A percentile compares a stretch with the other conserved stretches of the same genome.
phyloP scores from a whole-genome alignment of 805 yeast species.

The Candida yuanshanica region DNA sequence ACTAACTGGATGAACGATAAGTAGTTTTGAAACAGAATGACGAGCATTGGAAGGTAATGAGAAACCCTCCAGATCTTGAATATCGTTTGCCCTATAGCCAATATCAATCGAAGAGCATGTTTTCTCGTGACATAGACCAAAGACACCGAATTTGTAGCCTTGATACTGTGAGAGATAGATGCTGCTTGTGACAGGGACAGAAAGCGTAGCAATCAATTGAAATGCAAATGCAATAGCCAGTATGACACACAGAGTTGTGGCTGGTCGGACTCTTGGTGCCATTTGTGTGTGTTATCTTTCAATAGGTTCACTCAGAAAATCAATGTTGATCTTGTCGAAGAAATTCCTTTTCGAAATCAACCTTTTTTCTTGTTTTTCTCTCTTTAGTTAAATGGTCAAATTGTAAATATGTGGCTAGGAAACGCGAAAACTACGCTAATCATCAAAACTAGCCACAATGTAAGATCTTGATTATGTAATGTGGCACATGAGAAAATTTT shows the following conservation, averaged over 20 bases:
- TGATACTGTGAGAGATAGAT: conserved; percentile 46
- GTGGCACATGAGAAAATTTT: conserved; percentile 1
- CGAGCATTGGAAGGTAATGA: conserved; percentile 56
- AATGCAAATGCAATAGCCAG: conserved; percentile 47
- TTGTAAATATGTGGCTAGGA: conserved; percentile 4
- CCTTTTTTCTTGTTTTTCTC: neutral
- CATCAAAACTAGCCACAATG: neutral
- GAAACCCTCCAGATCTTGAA: conserved; percentile 33
- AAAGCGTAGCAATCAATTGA: conserved; percentile 52
- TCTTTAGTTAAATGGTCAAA: neutral
- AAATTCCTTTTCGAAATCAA: neutral
- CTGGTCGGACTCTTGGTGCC: conserved; percentile 27
- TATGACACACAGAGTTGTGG: conserved; percentile 31
- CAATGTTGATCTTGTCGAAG: too few relatives aligned
- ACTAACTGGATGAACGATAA: conserved; percentile 65
- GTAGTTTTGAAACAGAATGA: conserved; percentile 49
- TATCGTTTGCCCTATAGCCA: conserved; percentile 35
- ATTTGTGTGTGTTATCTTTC: conserved; percentile 8
- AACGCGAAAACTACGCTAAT: neutral
- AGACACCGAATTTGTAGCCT: conserved; percentile 58
- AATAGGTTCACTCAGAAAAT: neutral
- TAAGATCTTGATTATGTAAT: neutral
- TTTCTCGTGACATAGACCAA: conserved; percentile 50
- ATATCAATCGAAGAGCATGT: conserved; percentile 37
- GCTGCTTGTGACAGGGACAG: conserved; percentile 50